These are phyloP conservation scores for Aphanocladium album DNA, from an alignment of 2,329 filamentous ascomycete genomes.

Conservation along the genomic window DNA sequence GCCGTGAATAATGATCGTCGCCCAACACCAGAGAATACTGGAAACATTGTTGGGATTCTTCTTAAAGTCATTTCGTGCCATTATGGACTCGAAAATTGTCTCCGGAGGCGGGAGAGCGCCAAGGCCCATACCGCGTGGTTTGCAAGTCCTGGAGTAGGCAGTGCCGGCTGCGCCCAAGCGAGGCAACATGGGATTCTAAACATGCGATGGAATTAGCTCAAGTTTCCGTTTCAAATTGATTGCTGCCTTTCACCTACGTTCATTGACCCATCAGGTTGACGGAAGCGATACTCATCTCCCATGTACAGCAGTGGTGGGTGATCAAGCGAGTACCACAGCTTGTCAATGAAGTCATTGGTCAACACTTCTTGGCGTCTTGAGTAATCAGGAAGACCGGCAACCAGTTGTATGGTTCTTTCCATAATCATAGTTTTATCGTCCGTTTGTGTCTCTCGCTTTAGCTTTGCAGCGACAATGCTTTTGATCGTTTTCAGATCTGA, in stretches of 20 bases:
- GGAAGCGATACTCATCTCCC: constrained; percentile 58
- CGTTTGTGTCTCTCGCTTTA: constrained; percentile 56
- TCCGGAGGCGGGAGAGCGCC: constrained; percentile 64
- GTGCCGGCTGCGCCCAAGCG: constrained; percentile 62
- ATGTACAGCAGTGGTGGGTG: constrained; percentile 66
- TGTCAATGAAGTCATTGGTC: constrained; percentile 62
- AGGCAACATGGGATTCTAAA: constrained; percentile 59
- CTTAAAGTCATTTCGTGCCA: constrained; percentile 46
- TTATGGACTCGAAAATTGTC: constrained; percentile 57
- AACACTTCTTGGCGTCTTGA: constrained; percentile 58
- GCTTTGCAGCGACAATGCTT: constrained; percentile 55
- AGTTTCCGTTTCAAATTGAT: background rate
- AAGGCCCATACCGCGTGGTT: constrained; percentile 53
- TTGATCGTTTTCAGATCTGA: constrained; percentile 59
- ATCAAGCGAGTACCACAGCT: constrained; percentile 66
- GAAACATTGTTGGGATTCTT: constrained; percentile 68
- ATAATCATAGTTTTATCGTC: constrained; percentile 77
- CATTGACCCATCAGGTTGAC: constrained; percentile 64
- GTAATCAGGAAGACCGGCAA: constrained; percentile 56
- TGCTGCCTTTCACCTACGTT: constrained; percentile 41
- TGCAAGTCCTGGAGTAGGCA: constrained; percentile 60
- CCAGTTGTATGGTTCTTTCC: constrained; percentile 67
- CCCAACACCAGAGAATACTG: constrained; percentile 67
- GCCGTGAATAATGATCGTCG: constrained; percentile 69
- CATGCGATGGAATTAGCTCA: background rate